These are phyloP conservation scores for Stentor roeselii DNA, from an alignment of 73 alveolate species.

Conservation along the genomic window DNA sequence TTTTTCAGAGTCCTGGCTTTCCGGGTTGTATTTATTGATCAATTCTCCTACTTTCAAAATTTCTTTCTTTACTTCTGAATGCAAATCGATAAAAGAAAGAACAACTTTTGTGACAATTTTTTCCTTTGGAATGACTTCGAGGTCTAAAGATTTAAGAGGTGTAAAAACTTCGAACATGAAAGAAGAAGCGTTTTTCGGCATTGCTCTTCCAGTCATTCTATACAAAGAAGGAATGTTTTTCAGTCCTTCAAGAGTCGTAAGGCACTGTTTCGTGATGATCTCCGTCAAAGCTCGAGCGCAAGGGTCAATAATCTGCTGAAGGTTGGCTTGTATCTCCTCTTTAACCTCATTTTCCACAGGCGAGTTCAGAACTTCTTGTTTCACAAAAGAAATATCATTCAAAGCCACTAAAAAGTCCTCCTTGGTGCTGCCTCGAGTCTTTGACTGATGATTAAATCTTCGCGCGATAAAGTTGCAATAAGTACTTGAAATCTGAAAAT, in stretches of 20 bases:
- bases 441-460: background rate
- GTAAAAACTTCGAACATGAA: background rate
- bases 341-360: background rate
- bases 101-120: background rate
- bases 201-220: constrained; percentile 9
- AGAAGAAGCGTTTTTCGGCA: constrained; percentile 4
- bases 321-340: background rate
- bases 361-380: background rate
- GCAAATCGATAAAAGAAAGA: background rate
- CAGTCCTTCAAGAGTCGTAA: background rate
- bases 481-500: background rate
- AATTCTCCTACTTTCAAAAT: background rate
- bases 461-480: background rate
- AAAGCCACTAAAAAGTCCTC: background rate
- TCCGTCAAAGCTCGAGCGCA: background rate
- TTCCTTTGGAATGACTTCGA: background rate
- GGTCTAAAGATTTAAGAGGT: background rate
- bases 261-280: background rate
- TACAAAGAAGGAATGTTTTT: background rate
- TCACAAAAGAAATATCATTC: background rate
- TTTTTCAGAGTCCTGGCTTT: background rate
- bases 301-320: constrained; percentile 14
- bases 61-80: background rate
- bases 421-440: background rate
- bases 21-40: background rate